Evolutionary conservation across 495 filamentous ascomycete genomes (phyloP).

Genomic region (Penicillium psychrofluorescens): DNA sequence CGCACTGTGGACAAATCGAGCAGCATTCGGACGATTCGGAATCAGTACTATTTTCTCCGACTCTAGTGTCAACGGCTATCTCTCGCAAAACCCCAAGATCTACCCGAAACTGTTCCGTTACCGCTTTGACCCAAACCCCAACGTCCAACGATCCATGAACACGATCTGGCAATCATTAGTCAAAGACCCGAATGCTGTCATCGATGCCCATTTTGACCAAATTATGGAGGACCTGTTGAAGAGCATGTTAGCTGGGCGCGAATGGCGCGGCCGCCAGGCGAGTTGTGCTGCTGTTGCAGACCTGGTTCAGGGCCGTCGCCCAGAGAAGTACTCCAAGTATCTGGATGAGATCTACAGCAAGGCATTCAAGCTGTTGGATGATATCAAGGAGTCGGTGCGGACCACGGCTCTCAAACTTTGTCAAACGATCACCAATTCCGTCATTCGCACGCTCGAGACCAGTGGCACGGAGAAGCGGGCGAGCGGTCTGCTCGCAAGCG

Average conservation of each 20-base stretch:
- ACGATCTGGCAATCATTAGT: conserved; percentile 93
- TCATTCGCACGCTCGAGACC: conserved; percentile 80
- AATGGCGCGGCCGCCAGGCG: conserved; percentile 89
- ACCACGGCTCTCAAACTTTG: conserved; percentile 73
- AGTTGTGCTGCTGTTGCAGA: conserved; percentile 87
- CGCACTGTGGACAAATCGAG: conserved; percentile 89
- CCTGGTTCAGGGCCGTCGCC: conserved; percentile 65
- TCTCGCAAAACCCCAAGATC: conserved; percentile 76
- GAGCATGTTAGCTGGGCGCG: conserved; percentile 69
- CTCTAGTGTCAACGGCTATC: conserved; percentile 64
- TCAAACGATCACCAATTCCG: conserved; percentile 68
- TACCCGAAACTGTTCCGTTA: conserved; percentile 94
- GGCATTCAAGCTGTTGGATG: conserved; percentile 76
- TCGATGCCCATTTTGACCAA: conserved; percentile 69
- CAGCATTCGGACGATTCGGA: conserved; percentile 90
- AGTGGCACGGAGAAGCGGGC: conserved; percentile 64
- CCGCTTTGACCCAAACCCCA: conserved; percentile 86
- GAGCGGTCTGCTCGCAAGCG: conserved; percentile 67
- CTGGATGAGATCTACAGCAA: conserved; percentile 76
- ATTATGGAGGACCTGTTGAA: conserved; percentile 83
- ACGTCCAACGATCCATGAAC: conserved; percentile 90
- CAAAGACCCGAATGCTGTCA: conserved; percentile 66
- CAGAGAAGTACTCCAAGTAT: conserved; percentile 75
- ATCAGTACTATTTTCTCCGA: conserved; percentile 86
- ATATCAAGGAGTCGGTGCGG: conserved; percentile 88